These are phyloP conservation scores for Taphrina betulina DNA, from an alignment of 1,139 yeast species.

Conservation along the genomic window DNA sequence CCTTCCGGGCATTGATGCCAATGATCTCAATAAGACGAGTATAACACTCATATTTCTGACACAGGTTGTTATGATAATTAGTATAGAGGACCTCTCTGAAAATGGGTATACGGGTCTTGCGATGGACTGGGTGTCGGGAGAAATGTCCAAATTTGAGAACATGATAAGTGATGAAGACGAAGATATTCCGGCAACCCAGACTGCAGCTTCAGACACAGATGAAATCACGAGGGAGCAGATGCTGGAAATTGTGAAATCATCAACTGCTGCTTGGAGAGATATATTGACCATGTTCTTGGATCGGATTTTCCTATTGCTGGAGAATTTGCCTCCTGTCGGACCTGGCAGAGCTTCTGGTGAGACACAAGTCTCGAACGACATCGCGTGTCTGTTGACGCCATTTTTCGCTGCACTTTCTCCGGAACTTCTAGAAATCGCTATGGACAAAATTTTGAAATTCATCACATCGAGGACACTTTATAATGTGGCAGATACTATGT, in stretches of 20 bases:
- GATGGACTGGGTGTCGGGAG: slow-evolving; percentile 64
- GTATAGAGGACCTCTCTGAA: slow-evolving; percentile 52
- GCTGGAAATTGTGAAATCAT: slow-evolving; percentile 62
- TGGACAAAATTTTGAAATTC: slow-evolving; percentile 57
- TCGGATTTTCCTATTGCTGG: slow-evolving; percentile 64
- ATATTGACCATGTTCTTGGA: slow-evolving; percentile 60
- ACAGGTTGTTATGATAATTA: slow-evolving; percentile 69
- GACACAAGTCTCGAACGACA: slow-evolving; percentile 46
- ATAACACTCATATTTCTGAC: slow-evolving; percentile 70
- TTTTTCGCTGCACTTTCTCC: slow-evolving; percentile 70
- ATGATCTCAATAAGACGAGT: slow-evolving; percentile 74
- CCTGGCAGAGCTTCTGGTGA: slow-evolving; percentile 39
- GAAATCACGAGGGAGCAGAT: slow-evolving; percentile 51
- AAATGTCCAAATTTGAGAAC: slow-evolving; percentile 44
- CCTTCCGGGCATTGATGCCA: slow-evolving; percentile 82
- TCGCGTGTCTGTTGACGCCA: slow-evolving; percentile 61
- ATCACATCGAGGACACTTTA: slow-evolving; percentile 21
- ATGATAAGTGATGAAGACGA: slow-evolving; percentile 29
- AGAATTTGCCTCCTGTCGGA: slow-evolving; percentile 69
- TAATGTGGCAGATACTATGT: slow-evolving; percentile 47
- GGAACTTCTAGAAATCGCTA: slow-evolving; percentile 55
- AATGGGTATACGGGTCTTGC: slow-evolving; percentile 59
- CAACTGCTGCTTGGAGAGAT: slow-evolving; percentile 69
- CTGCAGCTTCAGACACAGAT: slow-evolving; percentile 39
- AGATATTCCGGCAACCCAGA: slow-evolving; percentile 25